Percentiles rank a stretch among this genome's conserved stretches.
These are phyloP conservation scores for Stygiomarasmius scandens DNA, from an alignment of 1,284 basidiomycete genomes.

Conservation along the genomic window DNA sequence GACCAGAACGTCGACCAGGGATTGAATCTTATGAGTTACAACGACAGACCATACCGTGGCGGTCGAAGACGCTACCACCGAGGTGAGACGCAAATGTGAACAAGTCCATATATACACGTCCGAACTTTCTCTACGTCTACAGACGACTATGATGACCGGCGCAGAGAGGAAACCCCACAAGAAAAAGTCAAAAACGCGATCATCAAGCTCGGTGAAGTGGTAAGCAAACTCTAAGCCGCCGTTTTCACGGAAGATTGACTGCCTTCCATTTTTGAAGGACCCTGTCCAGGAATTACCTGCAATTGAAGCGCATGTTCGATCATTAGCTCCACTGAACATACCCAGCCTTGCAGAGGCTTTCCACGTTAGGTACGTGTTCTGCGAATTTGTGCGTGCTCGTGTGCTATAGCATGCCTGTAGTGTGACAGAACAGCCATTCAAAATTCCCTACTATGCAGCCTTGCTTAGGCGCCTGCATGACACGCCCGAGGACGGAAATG, in stretches of 20 bases:
- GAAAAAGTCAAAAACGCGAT: constrained; percentile 71
- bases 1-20: background rate
- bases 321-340: constrained; percentile 58
- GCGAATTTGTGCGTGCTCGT: background rate
- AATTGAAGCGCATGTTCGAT: constrained; percentile 66
- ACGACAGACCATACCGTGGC: constrained; percentile 42
- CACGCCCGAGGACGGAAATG: constrained; percentile 38
- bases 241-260: background rate
- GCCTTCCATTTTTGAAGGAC: constrained; percentile 48
- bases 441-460: constrained; percentile 86
- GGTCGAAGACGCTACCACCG: constrained; percentile 40
- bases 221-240: constrained; percentile 41
- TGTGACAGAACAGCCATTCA: constrained; percentile 89
- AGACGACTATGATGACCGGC: constrained; percentile 68
- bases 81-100: constrained; percentile 41
- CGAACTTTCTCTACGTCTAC: constrained; percentile 5
- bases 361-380: constrained; percentile 63
- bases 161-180: constrained; percentile 75
- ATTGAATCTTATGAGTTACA: constrained; percentile 45
- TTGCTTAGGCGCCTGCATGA: constrained; percentile 75
- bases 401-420: constrained; percentile 26
- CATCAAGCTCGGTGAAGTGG: constrained; percentile 82
- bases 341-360: constrained; percentile 74
- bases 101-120: background rate
- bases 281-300: constrained; percentile 69